phyloP scores from a whole-genome alignment of 1,284 basidiomycete genomes.

The Boletus semigastroideus region DNA sequence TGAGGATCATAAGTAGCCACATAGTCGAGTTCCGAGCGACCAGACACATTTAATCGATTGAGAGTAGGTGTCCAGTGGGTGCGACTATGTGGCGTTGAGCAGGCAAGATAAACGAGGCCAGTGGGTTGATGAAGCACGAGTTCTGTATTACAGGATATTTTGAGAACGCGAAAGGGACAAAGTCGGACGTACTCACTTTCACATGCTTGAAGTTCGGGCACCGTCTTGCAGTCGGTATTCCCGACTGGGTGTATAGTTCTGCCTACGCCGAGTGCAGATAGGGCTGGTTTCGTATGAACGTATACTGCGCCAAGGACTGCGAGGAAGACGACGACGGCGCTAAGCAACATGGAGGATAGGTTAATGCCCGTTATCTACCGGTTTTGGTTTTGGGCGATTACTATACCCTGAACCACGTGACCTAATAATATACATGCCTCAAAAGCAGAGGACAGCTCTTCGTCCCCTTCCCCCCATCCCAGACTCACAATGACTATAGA shows the following conservation, averaged over 20 bases:
- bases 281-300: slow-evolving; percentile 41
- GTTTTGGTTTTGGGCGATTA: slow-evolving; percentile 1
- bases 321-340: slow-evolving; percentile 30
- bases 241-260: slow-evolving; percentile 44
- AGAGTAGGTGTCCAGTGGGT: slow-evolving; percentile 56
- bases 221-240: slow-evolving; percentile 45
- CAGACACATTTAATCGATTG: slow-evolving; percentile 44
- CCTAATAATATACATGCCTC: not conserved
- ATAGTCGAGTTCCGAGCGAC: slow-evolving; percentile 50
- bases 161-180: not conserved
- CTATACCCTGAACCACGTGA: slow-evolving; percentile 2
- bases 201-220: slow-evolving; percentile 60
- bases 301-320: slow-evolving; percentile 34
- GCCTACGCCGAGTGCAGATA: slow-evolving; percentile 43
- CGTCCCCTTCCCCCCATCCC: too few species aligned
- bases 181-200: slow-evolving; percentile 60
- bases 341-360: slow-evolving; percentile 6
- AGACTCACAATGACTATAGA: slow-evolving; percentile 17
- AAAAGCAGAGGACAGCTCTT: not conserved
- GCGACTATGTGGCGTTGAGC: slow-evolving; percentile 55
- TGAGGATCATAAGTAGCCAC: slow-evolving; percentile 60
- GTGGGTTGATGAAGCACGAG: slow-evolving; percentile 53
- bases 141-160: slow-evolving; percentile 38
- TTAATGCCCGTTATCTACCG: too few species aligned
- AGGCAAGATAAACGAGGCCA: slow-evolving; percentile 69